Evolutionary conservation across 495 filamentous ascomycete genomes (phyloP).

Genomic region (Cryomyces minteri): DNA sequence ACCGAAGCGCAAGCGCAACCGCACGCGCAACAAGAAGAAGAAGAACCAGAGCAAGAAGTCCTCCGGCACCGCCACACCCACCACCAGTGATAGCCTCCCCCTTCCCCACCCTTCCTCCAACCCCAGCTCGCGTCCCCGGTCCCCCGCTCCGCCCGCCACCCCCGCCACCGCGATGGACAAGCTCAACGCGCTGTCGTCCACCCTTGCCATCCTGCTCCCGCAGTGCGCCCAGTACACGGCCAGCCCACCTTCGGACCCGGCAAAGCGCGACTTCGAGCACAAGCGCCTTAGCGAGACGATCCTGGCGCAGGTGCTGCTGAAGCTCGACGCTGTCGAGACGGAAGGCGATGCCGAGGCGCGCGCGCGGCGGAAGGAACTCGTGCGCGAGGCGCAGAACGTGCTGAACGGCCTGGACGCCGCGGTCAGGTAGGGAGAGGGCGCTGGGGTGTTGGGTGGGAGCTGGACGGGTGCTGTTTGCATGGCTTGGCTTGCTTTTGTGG

Average conservation of each 20-base stretch:
- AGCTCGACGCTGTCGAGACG: slow-evolving; percentile 68
- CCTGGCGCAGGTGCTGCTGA: slow-evolving; percentile 64
- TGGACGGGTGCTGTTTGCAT: too few species aligned
- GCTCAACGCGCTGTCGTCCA: slow-evolving; percentile 49
- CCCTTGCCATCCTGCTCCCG: slow-evolving; percentile 39
- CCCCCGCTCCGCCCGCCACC: slow-evolving; percentile 16
- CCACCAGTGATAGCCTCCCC: slow-evolving; percentile 11
- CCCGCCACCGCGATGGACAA: slow-evolving; percentile 44
- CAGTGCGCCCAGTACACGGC: slow-evolving; percentile 43
- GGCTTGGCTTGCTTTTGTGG: too few species aligned
- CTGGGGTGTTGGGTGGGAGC: too few species aligned
- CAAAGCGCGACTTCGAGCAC: slow-evolving; percentile 59
- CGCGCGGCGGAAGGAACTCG: slow-evolving; percentile 50
- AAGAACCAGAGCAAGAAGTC: background rate
- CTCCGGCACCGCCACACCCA: slow-evolving; percentile 8
- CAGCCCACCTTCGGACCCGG: slow-evolving; percentile 47
- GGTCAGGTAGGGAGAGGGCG: background rate
- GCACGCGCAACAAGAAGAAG: slow-evolving; percentile 5
- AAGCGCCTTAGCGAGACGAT: slow-evolving; percentile 69
- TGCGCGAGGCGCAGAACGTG: slow-evolving; percentile 50
- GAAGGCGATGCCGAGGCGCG: slow-evolving; percentile 46
- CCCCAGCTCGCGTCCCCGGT: background rate
- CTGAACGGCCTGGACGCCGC: slow-evolving; percentile 42
- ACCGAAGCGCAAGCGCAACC: slow-evolving; percentile 10
- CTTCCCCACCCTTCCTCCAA: slow-evolving; percentile 3